phyloP scores from a whole-genome alignment of 768 basidiomycete species.

The Strobilomyces echinocephalus region DNA sequence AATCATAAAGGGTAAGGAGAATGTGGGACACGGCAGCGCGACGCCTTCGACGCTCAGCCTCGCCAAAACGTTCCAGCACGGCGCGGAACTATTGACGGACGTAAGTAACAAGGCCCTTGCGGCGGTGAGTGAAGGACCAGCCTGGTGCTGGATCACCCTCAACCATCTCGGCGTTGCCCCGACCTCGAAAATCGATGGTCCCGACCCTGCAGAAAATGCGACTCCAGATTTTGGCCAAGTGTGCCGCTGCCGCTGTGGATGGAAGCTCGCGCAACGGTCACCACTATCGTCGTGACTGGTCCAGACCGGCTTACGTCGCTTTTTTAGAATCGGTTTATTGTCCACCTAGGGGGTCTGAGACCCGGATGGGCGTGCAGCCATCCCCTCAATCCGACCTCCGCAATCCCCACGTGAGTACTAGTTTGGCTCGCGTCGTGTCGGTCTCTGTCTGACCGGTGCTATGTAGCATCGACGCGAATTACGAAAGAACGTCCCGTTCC shows the following conservation, averaged over 20 bases:
- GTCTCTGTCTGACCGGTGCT: conserved; percentile 4
- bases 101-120: not conserved
- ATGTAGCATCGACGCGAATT: not conserved
- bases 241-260: not conserved
- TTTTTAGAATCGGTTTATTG: conserved; percentile 5
- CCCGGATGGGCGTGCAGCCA: conserved; percentile 5
- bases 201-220: conserved; percentile 4
- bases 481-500: not conserved
- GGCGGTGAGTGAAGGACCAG: conserved; percentile 7
- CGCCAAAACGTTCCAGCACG: not conserved
- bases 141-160: conserved; percentile 4
- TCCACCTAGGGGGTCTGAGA: conserved; percentile 15
- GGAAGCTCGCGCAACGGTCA: conserved; percentile 6
- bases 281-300: not conserved
- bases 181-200: conserved; percentile 14
- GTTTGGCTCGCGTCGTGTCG: not conserved
- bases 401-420: conserved; percentile 8
- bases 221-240: not conserved
- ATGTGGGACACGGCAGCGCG: conserved; percentile 1
- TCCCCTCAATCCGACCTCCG: not conserved
- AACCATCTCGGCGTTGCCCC: not conserved
- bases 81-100: not conserved
- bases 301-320: not conserved
- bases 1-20: conserved; percentile 9
- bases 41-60: conserved; percentile 1